Evolutionary conservation across 2,329 filamentous ascomycete genomes (phyloP).

Genomic region (Xylaria hypoxylon): DNA sequence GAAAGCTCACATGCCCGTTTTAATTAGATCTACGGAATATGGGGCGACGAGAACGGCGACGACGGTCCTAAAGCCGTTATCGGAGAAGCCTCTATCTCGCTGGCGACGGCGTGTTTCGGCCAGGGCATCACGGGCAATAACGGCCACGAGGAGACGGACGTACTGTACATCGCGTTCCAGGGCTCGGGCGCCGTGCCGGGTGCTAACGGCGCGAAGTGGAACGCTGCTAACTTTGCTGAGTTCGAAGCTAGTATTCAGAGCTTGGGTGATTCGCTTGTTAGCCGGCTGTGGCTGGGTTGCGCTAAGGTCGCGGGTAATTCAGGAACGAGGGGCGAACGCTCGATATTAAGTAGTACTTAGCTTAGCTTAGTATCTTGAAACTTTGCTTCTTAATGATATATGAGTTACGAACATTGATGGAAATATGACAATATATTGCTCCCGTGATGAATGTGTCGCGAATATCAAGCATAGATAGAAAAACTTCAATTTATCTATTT

Average conservation of each 20-base stretch:
- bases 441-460: too few species aligned
- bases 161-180: conserved; percentile 71
- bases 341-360: too few species aligned
- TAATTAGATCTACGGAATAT: conserved; percentile 64
- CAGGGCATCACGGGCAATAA: conserved; percentile 63
- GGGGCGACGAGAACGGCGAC: conserved; percentile 71
- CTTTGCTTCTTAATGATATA: too few species aligned
- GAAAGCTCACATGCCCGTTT: not conserved
- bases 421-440: too few species aligned
- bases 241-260: conserved; percentile 66
- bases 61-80: conserved; percentile 60
- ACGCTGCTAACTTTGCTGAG: conserved; percentile 58
- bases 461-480: too few species aligned
- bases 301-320: not conserved
- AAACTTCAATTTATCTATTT: too few species aligned
- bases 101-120: conserved; percentile 69
- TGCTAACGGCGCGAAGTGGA: conserved; percentile 64
- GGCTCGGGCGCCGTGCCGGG: conserved; percentile 69
- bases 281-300: conserved; percentile 4
- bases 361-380: too few species aligned
- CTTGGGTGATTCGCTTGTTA: conserved; percentile 64
- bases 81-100: conserved; percentile 68
- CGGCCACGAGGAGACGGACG: conserved; percentile 68
- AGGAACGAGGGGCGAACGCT: too few species aligned
- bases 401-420: too few species aligned